These are phyloP conservation scores for Beverwykella pulmonaria DNA, from an alignment of 495 filamentous ascomycete genomes.

Conservation along the genomic window DNA sequence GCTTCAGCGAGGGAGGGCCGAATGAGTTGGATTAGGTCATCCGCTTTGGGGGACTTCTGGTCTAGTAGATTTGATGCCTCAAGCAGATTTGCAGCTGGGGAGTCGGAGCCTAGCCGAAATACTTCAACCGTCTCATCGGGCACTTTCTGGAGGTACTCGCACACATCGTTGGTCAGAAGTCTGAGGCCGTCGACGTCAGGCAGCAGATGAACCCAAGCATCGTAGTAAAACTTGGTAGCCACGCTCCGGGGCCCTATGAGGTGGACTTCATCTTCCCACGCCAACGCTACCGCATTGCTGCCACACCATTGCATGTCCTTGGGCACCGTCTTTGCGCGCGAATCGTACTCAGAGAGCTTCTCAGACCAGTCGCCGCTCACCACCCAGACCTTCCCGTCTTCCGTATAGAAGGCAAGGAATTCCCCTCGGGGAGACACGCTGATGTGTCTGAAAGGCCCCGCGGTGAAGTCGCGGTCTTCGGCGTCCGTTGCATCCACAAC, in stretches of 20 bases:
- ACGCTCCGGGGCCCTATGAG: slow-evolving; percentile 83
- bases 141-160: slow-evolving; percentile 93
- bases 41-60: slow-evolving; percentile 91
- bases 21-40: slow-evolving; percentile 95
- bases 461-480: slow-evolving; percentile 85
- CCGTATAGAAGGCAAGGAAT: slow-evolving; percentile 82
- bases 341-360: slow-evolving; percentile 89
- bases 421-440: slow-evolving; percentile 87
- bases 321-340: slow-evolving; percentile 78
- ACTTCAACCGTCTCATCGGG: slow-evolving; percentile 85
- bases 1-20: slow-evolving; percentile 82
- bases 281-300: slow-evolving; percentile 89
- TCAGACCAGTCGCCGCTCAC: slow-evolving; percentile 93
- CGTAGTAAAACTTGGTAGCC: slow-evolving; percentile 83
- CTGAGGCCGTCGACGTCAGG: slow-evolving; percentile 88
- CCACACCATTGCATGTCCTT: slow-evolving; percentile 95
- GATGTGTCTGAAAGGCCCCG: slow-evolving; percentile 89
- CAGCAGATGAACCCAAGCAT: slow-evolving; percentile 84
- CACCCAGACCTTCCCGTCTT: slow-evolving; percentile 85
- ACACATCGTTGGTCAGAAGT: slow-evolving; percentile 85
- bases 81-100: slow-evolving; percentile 83
- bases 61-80: slow-evolving; percentile 92
- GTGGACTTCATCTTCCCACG: slow-evolving; percentile 98
- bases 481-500: slow-evolving; percentile 85
- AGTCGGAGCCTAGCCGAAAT: slow-evolving; percentile 82